Evolutionary conservation across 2,329 filamentous ascomycete species (phyloP).

Genomic region (Nannizzia gypsea): DNA sequence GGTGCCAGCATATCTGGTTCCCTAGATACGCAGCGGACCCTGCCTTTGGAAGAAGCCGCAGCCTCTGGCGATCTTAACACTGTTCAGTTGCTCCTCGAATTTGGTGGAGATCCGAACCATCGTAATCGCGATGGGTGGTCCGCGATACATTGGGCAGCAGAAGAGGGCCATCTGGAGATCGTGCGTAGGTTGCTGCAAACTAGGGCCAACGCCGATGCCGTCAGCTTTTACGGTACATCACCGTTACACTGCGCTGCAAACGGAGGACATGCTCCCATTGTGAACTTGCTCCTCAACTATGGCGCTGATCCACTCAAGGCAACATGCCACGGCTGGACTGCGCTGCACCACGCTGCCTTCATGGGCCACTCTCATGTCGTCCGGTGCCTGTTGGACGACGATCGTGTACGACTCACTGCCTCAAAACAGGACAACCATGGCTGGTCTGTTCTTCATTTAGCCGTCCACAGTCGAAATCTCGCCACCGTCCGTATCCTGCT

Average conservation of each 20-base stretch:
- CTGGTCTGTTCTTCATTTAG: constrained; percentile 88
- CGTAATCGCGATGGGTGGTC: background rate
- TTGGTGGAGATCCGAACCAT: background rate
- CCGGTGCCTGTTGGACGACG: background rate
- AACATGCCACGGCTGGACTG: constrained; percentile 28
- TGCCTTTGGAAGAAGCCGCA: background rate
- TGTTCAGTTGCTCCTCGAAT: background rate
- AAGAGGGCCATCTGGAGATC: background rate
- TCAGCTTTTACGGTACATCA: background rate
- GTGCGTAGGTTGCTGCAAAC: background rate
- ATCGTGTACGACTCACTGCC: constrained; percentile 37
- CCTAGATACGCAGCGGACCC: background rate
- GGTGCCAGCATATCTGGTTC: background rate
- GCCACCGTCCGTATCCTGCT: background rate
- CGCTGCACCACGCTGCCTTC: constrained; percentile 14
- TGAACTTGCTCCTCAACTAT: constrained; percentile 8
- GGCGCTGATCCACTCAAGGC: constrained; percentile 24
- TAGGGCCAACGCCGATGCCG: background rate
- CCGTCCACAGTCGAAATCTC: constrained; percentile 31
- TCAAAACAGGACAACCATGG: constrained; percentile 75
- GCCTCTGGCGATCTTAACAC: background rate
- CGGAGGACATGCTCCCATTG: constrained; percentile 1
- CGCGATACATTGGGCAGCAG: background rate
- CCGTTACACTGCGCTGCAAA: background rate
- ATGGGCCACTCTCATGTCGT: background rate